Percentiles rank a stretch among this genome's conserved stretches.
These are phyloP conservation scores for Physaria fendleri DNA, from an alignment of 345 rosid species.

Conservation along the genomic window DNA sequence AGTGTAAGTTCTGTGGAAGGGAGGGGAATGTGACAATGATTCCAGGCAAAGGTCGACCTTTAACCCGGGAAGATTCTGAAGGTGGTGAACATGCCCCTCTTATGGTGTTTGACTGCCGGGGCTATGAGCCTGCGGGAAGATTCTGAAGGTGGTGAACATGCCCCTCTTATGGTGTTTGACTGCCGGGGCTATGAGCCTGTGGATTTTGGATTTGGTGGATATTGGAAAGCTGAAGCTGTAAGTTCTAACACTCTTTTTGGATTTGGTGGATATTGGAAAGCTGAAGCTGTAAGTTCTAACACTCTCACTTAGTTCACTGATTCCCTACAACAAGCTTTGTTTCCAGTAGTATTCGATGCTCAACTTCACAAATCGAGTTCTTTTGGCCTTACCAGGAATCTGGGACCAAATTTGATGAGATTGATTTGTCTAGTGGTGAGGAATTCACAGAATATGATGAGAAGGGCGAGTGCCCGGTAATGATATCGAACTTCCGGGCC, in stretches of 20 bases:
- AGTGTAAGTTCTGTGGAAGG: slow-evolving; percentile 89
- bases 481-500: slow-evolving; percentile 71
- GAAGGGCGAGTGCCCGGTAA: slow-evolving; percentile 77
- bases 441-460: slow-evolving; percentile 76
- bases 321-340: background rate
- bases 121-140: slow-evolving; percentile 67
- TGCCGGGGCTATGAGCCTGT: slow-evolving; percentile 81
- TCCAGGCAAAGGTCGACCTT: slow-evolving; percentile 58
- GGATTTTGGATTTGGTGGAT: slow-evolving; percentile 47
- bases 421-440: slow-evolving; percentile 65
- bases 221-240: slow-evolving; percentile 82
- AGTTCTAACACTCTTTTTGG: slow-evolving; percentile 39
- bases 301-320: background rate
- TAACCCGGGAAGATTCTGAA: slow-evolving; percentile 49
- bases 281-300: slow-evolving; percentile 66
- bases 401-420: slow-evolving; percentile 57
- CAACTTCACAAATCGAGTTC: background rate
- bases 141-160: slow-evolving; percentile 53
- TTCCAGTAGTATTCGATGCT: background rate
- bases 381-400: slow-evolving; percentile 30
- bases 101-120: slow-evolving; percentile 84
- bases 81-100: slow-evolving; percentile 58
- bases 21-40: slow-evolving; percentile 78
- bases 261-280: slow-evolving; percentile 65
- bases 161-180: slow-evolving; percentile 78